Evolutionary conservation across 2,329 filamentous ascomycete species (phyloP).

Genomic region (Huntiella abstrusa): DNA sequence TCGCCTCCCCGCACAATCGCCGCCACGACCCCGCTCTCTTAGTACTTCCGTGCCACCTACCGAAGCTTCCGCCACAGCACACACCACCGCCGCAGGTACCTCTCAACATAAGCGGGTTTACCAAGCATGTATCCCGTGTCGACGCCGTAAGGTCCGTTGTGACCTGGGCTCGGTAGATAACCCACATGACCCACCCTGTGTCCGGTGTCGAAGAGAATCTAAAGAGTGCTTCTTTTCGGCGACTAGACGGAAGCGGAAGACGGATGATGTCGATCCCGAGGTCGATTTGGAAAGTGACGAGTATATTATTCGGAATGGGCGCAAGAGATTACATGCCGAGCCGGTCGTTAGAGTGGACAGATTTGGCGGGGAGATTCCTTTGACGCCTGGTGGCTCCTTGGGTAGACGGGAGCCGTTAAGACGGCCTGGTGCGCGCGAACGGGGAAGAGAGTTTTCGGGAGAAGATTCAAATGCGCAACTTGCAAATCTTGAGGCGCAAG

Average conservation of each 20-base stretch:
- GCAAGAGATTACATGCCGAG: constrained; percentile 39
- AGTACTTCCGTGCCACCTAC: too few relatives aligned
- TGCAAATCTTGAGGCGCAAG: constrained; percentile 45
- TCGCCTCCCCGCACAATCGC: too few relatives aligned
- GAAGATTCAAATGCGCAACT: constrained; percentile 42
- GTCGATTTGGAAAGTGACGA: constrained; percentile 36
- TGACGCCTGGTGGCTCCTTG: constrained; percentile 47
- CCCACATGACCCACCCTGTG: constrained; percentile 82
- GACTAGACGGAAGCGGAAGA: constrained; percentile 80
- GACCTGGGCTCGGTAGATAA: constrained; percentile 67
- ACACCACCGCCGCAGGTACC: too few relatives aligned
- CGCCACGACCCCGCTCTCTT: too few relatives aligned
- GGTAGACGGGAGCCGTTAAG: constrained; percentile 47
- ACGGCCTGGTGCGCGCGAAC: constrained; percentile 27
- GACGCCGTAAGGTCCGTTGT: constrained; percentile 42
- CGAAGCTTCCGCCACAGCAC: too few relatives aligned
- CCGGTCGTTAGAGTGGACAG: constrained; percentile 21
- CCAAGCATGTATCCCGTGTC: constrained; percentile 44
- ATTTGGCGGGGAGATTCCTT: constrained; percentile 33
- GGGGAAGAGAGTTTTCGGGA: constrained; percentile 13
- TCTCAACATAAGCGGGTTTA: constrained; percentile 41
- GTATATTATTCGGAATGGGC: constrained; percentile 53
- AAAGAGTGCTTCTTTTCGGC: constrained; percentile 97
- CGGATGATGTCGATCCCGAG: constrained; percentile 30
- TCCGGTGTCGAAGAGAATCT: constrained; percentile 80